phyloP scores from a whole-genome alignment of 345 rosid genomes.

The Jatropha curcas region DNA sequence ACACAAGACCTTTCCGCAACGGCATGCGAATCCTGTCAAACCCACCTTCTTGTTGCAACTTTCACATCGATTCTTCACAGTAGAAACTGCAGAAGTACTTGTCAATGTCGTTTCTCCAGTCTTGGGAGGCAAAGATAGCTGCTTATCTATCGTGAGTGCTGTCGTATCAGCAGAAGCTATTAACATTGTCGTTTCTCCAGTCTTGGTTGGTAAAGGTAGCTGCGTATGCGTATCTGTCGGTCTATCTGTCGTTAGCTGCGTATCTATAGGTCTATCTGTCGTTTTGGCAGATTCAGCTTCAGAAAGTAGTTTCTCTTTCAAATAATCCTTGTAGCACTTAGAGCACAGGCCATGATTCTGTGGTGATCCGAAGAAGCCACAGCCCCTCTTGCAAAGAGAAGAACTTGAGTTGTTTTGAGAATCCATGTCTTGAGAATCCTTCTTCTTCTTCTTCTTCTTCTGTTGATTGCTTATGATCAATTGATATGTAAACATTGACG shows the following conservation, averaged over 20 bases:
- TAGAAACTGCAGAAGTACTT: no score
- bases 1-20: slow-evolving; percentile 36
- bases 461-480: background rate
- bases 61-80: slow-evolving; percentile 7
- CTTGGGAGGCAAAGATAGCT: background rate
- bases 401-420: background rate
- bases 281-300: background rate
- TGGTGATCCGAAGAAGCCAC: slow-evolving; percentile 29
- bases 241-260: no score
- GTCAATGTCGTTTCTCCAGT: background rate
- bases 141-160: no score
- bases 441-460: background rate
- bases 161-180: no score
- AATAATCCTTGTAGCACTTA: slow-evolving; percentile 33
- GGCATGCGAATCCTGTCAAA: slow-evolving; percentile 19
- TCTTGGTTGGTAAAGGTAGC: background rate
- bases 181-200: background rate
- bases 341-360: slow-evolving; percentile 32
- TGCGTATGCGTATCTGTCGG: no score
- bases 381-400: slow-evolving; percentile 23
- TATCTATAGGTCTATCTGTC: no score
- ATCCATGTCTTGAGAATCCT: no score
- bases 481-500: background rate
- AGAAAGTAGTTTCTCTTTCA: background rate
- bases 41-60: slow-evolving; percentile 29